A percentile compares a stretch with the other conserved stretches of the same genome.
Evolutionary conservation across 257 asterid genomes (phyloP).

Genomic region (Solanum pinnatisectum): DNA sequence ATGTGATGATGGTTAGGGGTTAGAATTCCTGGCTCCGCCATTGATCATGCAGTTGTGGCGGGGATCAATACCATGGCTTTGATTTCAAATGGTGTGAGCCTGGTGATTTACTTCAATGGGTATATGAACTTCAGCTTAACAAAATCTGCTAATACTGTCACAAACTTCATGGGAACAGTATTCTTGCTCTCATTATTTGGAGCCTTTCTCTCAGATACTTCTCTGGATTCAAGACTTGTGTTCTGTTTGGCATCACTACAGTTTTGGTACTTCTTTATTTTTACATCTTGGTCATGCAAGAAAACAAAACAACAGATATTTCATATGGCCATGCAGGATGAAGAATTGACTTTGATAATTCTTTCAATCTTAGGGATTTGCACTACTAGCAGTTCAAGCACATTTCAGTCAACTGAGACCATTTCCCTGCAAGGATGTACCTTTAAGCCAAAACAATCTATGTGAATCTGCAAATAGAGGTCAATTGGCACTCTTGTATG

Average conservation of each 20-base stretch:
- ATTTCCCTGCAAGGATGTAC: slow-evolving; percentile 47
- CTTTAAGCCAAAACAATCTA: slow-evolving; percentile 8
- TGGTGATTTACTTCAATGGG: slow-evolving; percentile 49
- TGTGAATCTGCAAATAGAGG: slow-evolving; percentile 30
- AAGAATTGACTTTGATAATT: background rate
- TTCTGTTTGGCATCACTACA: slow-evolving; percentile 36
- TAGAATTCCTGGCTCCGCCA: background rate
- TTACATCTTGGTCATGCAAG: background rate
- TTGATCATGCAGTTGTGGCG: slow-evolving; percentile 24
- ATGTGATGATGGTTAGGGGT: background rate
- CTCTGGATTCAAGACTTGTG: slow-evolving; percentile 40
- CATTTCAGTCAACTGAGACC: slow-evolving; percentile 53
- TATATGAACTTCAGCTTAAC: slow-evolving; percentile 54
- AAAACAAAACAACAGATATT: background rate
- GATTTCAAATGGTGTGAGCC: slow-evolving; percentile 51
- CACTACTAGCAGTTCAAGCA: slow-evolving; percentile 59
- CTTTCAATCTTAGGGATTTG: slow-evolving; percentile 40
- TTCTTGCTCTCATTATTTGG: slow-evolving; percentile 49
- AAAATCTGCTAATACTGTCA: slow-evolving; percentile 48
- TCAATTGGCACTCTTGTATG: slow-evolving; percentile 43
- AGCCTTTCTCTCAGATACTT: slow-evolving; percentile 52
- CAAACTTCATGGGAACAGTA: slow-evolving; percentile 58
- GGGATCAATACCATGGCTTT: slow-evolving; percentile 57
- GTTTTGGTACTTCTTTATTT: slow-evolving; percentile 19
- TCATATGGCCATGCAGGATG: background rate